Percentiles rank a stretch among this genome's conserved stretches.
Conservation (phyloP, 179 eudicot genomes). For the Camellia oleifera region DNA sequence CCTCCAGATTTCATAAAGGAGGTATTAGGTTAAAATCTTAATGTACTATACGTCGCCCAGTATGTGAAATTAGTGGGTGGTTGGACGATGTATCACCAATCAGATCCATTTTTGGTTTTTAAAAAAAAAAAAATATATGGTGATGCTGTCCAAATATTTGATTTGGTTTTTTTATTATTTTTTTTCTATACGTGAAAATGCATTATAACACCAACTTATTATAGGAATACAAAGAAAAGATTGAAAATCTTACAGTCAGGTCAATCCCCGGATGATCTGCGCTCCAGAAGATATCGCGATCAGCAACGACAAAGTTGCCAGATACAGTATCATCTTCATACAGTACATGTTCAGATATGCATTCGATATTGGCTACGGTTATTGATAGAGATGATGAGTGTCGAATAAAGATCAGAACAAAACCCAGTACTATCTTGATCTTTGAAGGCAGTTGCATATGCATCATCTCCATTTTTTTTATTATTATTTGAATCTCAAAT, state of each 20-base stretch:
- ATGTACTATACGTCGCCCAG: no score
- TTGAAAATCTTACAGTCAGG: slow-evolving; percentile 41
- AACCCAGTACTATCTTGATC: slow-evolving; percentile 26
- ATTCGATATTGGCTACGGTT: slow-evolving; percentile 60
- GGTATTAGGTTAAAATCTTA: no score
- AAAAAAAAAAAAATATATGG: no score
- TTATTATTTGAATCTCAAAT: background rate
- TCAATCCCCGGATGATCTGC: slow-evolving; percentile 80
- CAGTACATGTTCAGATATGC: slow-evolving; percentile 69
- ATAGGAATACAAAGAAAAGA: background rate
- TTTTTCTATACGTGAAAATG: no score
- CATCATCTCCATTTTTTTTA: background rate
- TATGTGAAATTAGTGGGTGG: no score
- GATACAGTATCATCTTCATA: slow-evolving; percentile 67
- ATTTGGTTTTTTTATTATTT: no score
- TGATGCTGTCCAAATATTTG: no score
- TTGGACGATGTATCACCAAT: no score
- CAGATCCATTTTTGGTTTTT: no score
- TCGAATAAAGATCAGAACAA: slow-evolving; percentile 30
- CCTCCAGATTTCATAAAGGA: no score
- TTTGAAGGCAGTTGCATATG: background rate
- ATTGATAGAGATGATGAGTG: slow-evolving; percentile 47
- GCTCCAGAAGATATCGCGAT: slow-evolving; percentile 73
- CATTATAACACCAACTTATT: background rate
- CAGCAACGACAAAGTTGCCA: slow-evolving; percentile 84